phyloP scores from a whole-genome alignment of 192 early-diverging fungal species.

The Coemansia sp. region DNA sequence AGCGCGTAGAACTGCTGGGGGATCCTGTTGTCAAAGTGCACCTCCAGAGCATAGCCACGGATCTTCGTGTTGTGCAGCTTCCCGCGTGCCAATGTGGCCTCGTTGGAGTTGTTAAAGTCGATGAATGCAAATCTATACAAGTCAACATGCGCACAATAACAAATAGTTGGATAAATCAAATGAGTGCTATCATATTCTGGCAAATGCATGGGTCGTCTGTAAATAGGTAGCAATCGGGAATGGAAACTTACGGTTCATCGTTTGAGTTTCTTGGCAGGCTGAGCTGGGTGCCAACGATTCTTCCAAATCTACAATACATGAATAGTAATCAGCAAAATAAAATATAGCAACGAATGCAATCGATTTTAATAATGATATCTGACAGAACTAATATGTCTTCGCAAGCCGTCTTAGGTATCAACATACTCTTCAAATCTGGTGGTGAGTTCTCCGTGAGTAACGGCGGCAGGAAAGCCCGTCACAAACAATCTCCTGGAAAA shows the following conservation, averaged over 20 bases:
- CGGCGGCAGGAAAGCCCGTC: conserved; percentile 31
- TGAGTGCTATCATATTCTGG: neutral
- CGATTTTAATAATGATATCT: neutral
- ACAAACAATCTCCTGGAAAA: conserved; percentile 42
- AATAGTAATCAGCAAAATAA: neutral
- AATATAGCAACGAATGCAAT: neutral
- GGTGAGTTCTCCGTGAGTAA: conserved; percentile 35
- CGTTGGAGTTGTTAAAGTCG: conserved; percentile 33
- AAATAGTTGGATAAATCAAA: neutral
- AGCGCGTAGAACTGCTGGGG: conserved; percentile 25
- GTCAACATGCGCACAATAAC: neutral
- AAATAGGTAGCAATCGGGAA: too few relatives aligned
- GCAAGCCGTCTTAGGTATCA: neutral
- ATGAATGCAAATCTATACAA: conserved; percentile 47
- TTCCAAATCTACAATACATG: conserved; percentile 41
- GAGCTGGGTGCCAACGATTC: conserved; percentile 37
- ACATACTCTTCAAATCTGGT: conserved; percentile 51
- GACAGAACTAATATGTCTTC: too few relatives aligned
- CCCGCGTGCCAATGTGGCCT: conserved; percentile 38
- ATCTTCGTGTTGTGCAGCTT: conserved; percentile 32
- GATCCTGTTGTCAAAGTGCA: conserved; percentile 51
- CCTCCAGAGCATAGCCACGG: conserved; percentile 28
- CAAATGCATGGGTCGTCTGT: neutral
- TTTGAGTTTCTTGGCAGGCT: conserved; percentile 19
- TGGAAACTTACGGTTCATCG: conserved; percentile 45